A percentile compares a stretch with the other conserved stretches of the same genome.
These are phyloP conservation scores for Mollisia scopiformis DNA, from an alignment of 2,329 filamentous ascomycete species.

Conservation along the genomic window DNA sequence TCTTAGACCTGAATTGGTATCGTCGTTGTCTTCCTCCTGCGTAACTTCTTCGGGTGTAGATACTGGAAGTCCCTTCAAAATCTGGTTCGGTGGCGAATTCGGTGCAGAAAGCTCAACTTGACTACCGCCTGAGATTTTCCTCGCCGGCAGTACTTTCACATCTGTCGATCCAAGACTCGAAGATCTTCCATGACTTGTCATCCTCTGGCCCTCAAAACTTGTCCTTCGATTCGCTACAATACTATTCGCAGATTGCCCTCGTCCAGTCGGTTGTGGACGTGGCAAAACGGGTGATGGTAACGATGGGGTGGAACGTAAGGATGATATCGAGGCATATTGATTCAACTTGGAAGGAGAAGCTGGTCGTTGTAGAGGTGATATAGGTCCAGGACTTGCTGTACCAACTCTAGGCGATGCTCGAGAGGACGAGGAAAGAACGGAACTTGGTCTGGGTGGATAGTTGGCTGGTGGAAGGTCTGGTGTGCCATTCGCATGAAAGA, in stretches of 20 bases:
- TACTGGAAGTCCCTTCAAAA: constrained; percentile 22
- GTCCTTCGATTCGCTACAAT: constrained; percentile 21
- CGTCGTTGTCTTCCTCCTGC: constrained; percentile 6
- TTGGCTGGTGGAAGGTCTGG: constrained; percentile 47
- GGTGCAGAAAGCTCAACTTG: constrained; percentile 19
- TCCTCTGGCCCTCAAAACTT: constrained; percentile 26
- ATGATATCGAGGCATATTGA: constrained; percentile 32
- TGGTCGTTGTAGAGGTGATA: constrained; percentile 45
- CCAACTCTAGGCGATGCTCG: constrained; percentile 45
- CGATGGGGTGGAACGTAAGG: constrained; percentile 24
- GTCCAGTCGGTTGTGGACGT: constrained; percentile 25
- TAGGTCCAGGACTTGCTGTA: constrained; percentile 33
- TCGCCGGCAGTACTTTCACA: constrained; percentile 16
- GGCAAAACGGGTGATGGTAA: constrained; percentile 28
- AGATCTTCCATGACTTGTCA: constrained; percentile 30
- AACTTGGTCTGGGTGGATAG: constrained; percentile 46
- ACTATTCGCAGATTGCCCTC: constrained; percentile 30
- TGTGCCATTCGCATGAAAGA: constrained; percentile 75
- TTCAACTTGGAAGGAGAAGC: constrained; percentile 53
- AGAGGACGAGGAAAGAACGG: constrained; percentile 49
- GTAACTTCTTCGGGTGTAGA: constrained; percentile 28
- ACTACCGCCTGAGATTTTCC: constrained; percentile 28
- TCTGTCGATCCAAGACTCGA: constrained; percentile 31
- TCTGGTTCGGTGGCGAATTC: constrained; percentile 24
- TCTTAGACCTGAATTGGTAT: constrained; percentile 2